These are phyloP conservation scores for Dictyostelium brefeldianum DNA, from an alignment of 78 protist genomes.

Conservation along the genomic window DNA sequence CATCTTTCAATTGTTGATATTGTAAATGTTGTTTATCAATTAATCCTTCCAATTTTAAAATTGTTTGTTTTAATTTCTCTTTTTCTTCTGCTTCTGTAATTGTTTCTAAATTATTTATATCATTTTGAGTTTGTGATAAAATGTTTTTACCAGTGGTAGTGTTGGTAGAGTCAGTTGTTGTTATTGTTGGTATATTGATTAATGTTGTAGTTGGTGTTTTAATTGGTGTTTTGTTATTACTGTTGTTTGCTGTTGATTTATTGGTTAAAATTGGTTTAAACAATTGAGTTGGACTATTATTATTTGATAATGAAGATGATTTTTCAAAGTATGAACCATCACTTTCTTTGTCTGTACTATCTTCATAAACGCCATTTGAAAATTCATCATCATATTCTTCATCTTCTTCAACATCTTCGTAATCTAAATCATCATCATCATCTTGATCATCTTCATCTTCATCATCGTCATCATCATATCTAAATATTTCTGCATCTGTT, in stretches of 20 bases:
- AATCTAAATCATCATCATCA: not conserved
- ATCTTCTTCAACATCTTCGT: constrained; percentile 11
- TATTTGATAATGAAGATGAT: not conserved
- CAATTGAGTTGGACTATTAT: not conserved
- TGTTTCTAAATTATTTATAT: constrained; percentile 43
- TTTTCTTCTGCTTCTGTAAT: constrained; percentile 59
- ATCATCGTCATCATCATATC: constrained; percentile 33
- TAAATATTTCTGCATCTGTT: constrained; percentile 13
- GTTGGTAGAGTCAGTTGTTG: not conserved
- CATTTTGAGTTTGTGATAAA: constrained; percentile 5
- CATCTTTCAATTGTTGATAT: constrained; percentile 39
- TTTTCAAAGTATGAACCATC: constrained; percentile 18
- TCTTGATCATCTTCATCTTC: constrained; percentile 21
- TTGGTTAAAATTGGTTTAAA: no score
- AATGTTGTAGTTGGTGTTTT: not conserved
- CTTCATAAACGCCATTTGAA: not conserved
- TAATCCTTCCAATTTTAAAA: constrained; percentile 31
- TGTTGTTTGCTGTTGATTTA: not conserved
- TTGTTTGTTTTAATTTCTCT: constrained; percentile 28
- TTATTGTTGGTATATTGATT: not conserved
- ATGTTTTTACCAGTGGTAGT: not conserved
- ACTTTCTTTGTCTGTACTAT: not conserved
- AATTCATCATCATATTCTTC: not conserved
- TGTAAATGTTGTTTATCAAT: constrained; percentile 46
- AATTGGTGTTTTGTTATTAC: not conserved